These are phyloP conservation scores for Paxillus ammoniavirescens DNA, from an alignment of 768 basidiomycete species.

Conservation along the genomic window DNA sequence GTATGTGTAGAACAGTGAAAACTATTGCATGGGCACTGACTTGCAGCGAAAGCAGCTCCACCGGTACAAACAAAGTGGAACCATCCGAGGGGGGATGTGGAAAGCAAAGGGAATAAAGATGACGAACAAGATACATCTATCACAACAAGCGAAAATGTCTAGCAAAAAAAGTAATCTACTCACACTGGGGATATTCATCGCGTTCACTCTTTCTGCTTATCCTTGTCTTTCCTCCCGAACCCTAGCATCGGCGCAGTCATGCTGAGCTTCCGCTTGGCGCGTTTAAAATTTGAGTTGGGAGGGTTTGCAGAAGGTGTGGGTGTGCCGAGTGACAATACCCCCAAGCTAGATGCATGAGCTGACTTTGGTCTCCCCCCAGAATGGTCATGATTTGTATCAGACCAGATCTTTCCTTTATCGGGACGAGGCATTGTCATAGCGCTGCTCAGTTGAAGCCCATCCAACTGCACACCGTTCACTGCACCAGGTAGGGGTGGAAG, in stretches of 20 bases:
- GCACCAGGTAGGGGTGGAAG: constrained; percentile 2
- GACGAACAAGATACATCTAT: constrained; percentile 14
- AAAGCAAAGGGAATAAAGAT: constrained; percentile 28
- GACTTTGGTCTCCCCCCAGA: constrained; percentile 22
- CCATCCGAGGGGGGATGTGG: constrained; percentile 4
- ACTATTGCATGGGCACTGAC: constrained; percentile 15
- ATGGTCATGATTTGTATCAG: not conserved
- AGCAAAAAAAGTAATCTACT: not conserved
- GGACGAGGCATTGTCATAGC: constrained; percentile 1
- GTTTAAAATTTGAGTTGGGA: constrained; percentile 29
- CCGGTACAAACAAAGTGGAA: not conserved
- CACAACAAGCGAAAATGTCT: not conserved
- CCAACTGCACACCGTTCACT: not conserved
- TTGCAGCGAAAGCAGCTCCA: constrained; percentile 8
- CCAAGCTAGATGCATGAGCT: constrained; percentile 19
- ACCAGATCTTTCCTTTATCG: not conserved
- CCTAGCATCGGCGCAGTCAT: constrained; percentile 55
- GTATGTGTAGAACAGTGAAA: constrained; percentile 19
- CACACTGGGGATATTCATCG: not conserved
- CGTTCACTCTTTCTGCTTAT: constrained; percentile 37
- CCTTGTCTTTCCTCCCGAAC: constrained; percentile 55
- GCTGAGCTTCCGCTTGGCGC: constrained; percentile 64
- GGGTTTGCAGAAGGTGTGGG: constrained; percentile 21
- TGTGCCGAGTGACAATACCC: constrained; percentile 11
- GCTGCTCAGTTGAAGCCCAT: not conserved